phyloP scores from a whole-genome alignment of 73 alveolate species.

The Paramecium octaurelia region DNA sequence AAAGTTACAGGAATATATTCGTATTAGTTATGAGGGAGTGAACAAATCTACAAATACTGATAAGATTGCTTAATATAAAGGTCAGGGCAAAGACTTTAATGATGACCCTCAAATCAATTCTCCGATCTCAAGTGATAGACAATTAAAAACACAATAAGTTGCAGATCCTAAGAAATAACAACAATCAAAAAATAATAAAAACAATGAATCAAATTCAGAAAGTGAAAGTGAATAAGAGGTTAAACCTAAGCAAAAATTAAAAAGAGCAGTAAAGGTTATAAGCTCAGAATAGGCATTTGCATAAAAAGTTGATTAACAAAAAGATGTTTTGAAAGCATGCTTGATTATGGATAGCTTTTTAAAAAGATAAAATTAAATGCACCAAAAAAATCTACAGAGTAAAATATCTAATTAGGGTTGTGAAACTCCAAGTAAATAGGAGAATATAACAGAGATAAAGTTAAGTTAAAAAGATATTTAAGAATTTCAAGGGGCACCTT shows the following conservation, averaged over 20 bases:
- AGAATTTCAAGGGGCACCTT: background rate
- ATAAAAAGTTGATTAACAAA: background rate
- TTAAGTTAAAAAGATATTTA: background rate
- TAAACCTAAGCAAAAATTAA: background rate
- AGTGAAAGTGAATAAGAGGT: background rate
- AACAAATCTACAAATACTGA: background rate
- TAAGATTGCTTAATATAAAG: background rate
- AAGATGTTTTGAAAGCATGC: conserved; percentile 18
- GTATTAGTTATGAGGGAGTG: background rate
- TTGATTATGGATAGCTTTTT: conserved; percentile 10
- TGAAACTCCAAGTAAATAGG: background rate
- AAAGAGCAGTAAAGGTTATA: background rate
- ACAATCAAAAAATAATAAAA: background rate
- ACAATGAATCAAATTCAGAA: background rate
- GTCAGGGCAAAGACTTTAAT: background rate
- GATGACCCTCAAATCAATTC: background rate
- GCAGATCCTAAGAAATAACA: background rate
- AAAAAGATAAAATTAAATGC: background rate
- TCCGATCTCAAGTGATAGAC: background rate
- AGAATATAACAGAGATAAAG: background rate
- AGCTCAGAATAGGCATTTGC: background rate
- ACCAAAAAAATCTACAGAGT: background rate
- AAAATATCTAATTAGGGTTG: background rate
- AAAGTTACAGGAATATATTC: background rate
- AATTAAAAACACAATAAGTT: background rate